Evolutionary conservation across 495 filamentous ascomycete genomes (phyloP).

Genomic region (Penicillium dipodomyicola): DNA sequence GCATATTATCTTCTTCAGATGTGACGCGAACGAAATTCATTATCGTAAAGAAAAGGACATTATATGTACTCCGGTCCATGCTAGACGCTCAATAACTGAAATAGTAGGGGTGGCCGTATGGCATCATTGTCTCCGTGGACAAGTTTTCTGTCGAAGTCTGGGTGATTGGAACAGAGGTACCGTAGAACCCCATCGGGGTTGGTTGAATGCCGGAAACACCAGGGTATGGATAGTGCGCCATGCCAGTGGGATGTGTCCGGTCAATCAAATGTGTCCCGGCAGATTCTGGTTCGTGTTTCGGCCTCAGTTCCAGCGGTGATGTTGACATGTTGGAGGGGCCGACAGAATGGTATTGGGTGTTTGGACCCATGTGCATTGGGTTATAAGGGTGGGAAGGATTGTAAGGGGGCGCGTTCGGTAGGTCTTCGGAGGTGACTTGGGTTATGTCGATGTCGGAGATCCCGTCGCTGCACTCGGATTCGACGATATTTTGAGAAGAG

Average conservation of each 20-base stretch:
- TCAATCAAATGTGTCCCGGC: constrained; percentile 18
- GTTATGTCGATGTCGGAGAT: not conserved
- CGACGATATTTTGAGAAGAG: not conserved
- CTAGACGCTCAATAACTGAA: constrained; percentile 24
- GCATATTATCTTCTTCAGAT: not conserved
- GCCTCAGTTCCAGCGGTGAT: constrained; percentile 21
- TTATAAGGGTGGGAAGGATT: not conserved
- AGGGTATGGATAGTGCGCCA: constrained; percentile 16
- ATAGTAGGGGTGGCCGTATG: constrained; percentile 33
- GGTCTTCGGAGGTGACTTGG: not conserved
- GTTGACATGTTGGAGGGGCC: constrained; percentile 5
- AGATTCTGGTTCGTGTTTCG: constrained; percentile 21
- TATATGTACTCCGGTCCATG: not conserved
- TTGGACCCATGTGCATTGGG: not conserved
- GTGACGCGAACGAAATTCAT: constrained; percentile 19
- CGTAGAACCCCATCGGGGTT: constrained; percentile 25
- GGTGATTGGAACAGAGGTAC: constrained; percentile 5
- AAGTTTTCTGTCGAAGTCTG: not conserved
- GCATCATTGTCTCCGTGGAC: constrained; percentile 19
- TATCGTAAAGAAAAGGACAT: constrained; percentile 10
- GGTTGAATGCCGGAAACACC: constrained; percentile 19
- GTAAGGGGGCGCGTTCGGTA: not conserved
- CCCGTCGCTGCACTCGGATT: constrained; percentile 10
- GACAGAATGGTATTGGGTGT: not conserved
- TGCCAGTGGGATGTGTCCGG: constrained; percentile 19